A percentile compares a stretch with the other conserved stretches of the same genome.
These are phyloP conservation scores for Protomyces arabidopsidicola DNA, from an alignment of 1,139 yeast genomes.

Conservation along the genomic window DNA sequence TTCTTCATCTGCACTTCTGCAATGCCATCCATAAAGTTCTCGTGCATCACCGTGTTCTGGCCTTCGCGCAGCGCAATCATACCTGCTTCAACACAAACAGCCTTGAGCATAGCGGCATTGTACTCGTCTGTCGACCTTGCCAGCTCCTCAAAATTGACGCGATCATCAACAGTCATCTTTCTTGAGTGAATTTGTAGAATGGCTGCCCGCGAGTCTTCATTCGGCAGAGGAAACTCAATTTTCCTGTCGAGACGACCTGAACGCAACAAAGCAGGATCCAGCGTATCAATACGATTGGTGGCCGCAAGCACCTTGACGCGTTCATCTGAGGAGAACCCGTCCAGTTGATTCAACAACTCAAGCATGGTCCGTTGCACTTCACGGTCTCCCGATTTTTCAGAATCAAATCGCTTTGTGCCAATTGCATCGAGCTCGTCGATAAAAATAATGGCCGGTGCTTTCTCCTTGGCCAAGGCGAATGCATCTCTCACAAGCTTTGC, in stretches of 20 bases:
- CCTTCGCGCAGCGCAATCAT: conserved; percentile 98
- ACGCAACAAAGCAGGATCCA: conserved; percentile 94
- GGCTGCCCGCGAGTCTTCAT: conserved; percentile 90
- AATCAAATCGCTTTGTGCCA: conserved; percentile 96
- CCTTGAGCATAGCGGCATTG: conserved; percentile 97
- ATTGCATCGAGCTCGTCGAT: conserved; percentile 98
- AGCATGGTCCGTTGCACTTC: conserved; percentile 99
- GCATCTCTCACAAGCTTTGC: conserved; percentile 98
- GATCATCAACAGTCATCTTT: conserved; percentile 89
- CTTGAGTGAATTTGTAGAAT: conserved; percentile 95
- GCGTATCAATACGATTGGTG: conserved; percentile 93
- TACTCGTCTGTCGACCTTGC: conserved; percentile 98
- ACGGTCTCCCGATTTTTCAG: conserved; percentile 96
- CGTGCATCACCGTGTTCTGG: conserved; percentile 85
- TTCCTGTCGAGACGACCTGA: conserved; percentile 97
- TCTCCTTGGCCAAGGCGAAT: conserved; percentile 95
- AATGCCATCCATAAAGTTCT: conserved; percentile 96
- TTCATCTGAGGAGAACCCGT: conserved; percentile 98
- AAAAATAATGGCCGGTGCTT: conserved; percentile 95
- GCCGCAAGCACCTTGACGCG: conserved; percentile 97
- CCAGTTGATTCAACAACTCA: conserved; percentile 92
- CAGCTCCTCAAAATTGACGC: conserved; percentile 94
- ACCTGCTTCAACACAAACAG: conserved; percentile 98
- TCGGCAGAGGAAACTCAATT: conserved; percentile 94
- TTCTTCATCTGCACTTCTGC: conserved; percentile 98